These are phyloP conservation scores for Aureobasidium sp. DNA, from an alignment of 2,329 filamentous ascomycete genomes.

Conservation along the genomic window DNA sequence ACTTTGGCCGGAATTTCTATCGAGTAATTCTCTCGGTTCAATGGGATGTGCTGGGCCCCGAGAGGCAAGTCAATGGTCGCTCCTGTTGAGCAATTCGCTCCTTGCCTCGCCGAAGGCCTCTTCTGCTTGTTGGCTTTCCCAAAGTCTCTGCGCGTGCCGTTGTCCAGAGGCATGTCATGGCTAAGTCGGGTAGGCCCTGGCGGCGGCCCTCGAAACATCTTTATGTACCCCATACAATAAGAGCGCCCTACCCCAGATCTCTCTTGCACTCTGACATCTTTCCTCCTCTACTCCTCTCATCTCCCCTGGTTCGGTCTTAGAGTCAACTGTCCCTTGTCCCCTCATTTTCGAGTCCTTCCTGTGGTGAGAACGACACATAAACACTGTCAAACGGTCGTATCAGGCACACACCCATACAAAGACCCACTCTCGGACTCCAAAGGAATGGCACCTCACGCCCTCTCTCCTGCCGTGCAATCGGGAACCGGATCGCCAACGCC, in stretches of 20 bases:
- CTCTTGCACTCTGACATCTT: background rate
- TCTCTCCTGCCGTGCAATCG: background rate
- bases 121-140: background rate
- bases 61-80: constrained; percentile 3
- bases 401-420: background rate
- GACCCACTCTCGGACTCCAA: background rate
- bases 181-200: background rate
- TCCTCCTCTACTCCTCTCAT: background rate
- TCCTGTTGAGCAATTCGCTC: background rate
- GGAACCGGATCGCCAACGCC: background rate
- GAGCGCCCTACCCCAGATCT: constrained; percentile 13
- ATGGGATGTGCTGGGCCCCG: background rate
- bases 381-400: background rate
- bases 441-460: constrained; percentile 16
- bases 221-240: constrained; percentile 14
- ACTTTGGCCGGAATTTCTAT: constrained; percentile 12
- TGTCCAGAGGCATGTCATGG: background rate
- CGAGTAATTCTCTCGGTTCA: constrained; percentile 13
- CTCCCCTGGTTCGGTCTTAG: background rate
- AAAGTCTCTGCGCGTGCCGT: background rate
- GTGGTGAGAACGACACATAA: background rate
- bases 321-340: background rate
- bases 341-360: background rate
- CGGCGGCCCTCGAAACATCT: background rate
- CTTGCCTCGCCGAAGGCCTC: background rate